Conservation (phyloP, 495 filamentous ascomycete species). For the Terfezia claveryi region DNA sequence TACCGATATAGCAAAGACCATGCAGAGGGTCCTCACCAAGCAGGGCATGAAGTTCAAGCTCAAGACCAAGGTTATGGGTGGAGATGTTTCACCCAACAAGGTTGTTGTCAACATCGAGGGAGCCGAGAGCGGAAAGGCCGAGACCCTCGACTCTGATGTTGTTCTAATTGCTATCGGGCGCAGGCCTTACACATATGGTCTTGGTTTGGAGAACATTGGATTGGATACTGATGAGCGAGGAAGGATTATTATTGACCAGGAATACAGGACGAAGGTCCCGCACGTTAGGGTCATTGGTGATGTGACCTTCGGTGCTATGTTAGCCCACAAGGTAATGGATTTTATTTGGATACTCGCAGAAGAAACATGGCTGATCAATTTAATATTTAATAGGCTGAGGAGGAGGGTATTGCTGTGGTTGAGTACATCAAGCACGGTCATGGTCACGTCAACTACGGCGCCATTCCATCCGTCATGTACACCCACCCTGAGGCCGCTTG, state of each 20-base stretch:
- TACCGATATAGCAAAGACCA: conserved; percentile 68
- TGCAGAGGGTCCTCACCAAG: conserved; percentile 84
- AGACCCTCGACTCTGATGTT: conserved; percentile 82
- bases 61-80: conserved; percentile 76
- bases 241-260: conserved; percentile 86
- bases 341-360: neutral
- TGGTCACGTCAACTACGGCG: conserved; percentile 96
- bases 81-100: conserved; percentile 47
- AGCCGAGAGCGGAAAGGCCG: conserved; percentile 86
- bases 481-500: conserved; percentile 95
- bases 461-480: conserved; percentile 98
- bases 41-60: conserved; percentile 98
- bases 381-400: conserved; percentile 37
- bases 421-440: conserved; percentile 95
- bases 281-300: conserved; percentile 96
- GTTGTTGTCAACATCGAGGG: conserved; percentile 71
- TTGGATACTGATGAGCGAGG: conserved; percentile 85
- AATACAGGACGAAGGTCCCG: conserved; percentile 90
- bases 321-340: conserved; percentile 56
- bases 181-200: conserved; percentile 75
- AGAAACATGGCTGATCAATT: neutral
- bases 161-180: conserved; percentile 94
- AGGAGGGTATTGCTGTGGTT: conserved; percentile 81
- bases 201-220: conserved; percentile 82
- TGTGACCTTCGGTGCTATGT: conserved; percentile 94